Percentiles rank a stretch among this genome's conserved stretches.
Conservation (phyloP, 345 rosid species). For the Bruguiera gymnorhiza region DNA sequence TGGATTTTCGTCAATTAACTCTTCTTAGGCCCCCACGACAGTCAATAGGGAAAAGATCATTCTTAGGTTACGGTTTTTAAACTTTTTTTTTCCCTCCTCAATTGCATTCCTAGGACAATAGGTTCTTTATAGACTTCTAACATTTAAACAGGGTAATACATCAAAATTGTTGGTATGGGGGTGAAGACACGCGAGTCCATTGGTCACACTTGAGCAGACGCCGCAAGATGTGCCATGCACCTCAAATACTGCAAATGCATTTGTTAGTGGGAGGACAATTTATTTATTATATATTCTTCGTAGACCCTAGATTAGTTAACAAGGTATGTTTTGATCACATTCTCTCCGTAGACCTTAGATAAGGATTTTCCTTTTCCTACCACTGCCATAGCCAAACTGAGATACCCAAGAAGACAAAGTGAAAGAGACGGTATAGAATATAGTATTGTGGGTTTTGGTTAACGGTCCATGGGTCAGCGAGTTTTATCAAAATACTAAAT, state of each 20-base stretch:
- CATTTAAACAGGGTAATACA: background rate
- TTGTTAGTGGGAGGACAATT: background rate
- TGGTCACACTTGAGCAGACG: no score
- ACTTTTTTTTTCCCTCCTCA: no score
- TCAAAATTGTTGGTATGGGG: no score
- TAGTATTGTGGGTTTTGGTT: slow-evolving; percentile 5
- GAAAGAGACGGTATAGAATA: slow-evolving; percentile 4
- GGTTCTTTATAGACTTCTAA: background rate
- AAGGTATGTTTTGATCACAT: no score
- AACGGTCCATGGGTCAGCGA: slow-evolving; percentile 7
- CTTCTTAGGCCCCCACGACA: background rate
- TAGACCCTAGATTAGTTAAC: slow-evolving; percentile 13
- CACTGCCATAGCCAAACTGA: no score
- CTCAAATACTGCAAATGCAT: no score
- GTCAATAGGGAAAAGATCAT: no score
- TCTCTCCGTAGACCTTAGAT: no score
- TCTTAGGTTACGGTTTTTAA: no score
- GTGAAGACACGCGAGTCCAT: no score
- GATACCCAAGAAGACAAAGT: slow-evolving; percentile 10
- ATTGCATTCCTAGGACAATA: background rate
- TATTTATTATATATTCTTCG: background rate
- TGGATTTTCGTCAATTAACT: background rate
- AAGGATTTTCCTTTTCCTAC: no score
- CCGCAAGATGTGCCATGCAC: no score
- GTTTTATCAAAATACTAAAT: background rate